Base-by-base conservation (phyloP, 371 early-diverging fungal genomes). In the Mucor plumbeus region DNA sequence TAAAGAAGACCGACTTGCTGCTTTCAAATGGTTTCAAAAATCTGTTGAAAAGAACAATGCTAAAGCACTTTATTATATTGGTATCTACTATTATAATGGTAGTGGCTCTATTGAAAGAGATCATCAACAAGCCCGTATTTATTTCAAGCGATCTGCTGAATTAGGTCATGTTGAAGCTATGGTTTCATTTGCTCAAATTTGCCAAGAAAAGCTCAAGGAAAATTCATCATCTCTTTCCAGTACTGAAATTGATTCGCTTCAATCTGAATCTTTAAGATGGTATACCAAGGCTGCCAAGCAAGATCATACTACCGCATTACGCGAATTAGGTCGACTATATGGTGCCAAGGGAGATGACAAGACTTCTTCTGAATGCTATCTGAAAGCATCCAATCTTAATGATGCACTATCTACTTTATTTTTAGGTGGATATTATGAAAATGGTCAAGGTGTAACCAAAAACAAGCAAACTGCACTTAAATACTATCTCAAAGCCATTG, bases 311-410 rank as follows among this genome's bases (percentile, higher is more conserved):
- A 67, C 63, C 10, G 94, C 95, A 33, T 89, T 91, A 77, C 85
- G 95, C 54, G 92, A 94, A 57, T 81, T 97, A 5, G 91, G 93
- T 26, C 92, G 90, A 8, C 89, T 95, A 84, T 93, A 95, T 73
- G 94, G 91, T 39, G 73, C 77, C 39, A 89, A 85, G 67, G 83
- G 85, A 56, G 90, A 95, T 67, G 78, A 78, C 47, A 87, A 87
- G 59, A 92, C 95, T 11, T 92, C 92, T 67, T 71, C 84, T 59
- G 68, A 68, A 14, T 53, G 21, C 7, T 93, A 92, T 83, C 88
- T 92, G 36, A 82, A 88, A 56, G 92, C 95, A 3, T 92, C 94
- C 5, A 85, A 85, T 63, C 89, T 92, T 70, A 90, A 92, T 1
- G 80, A 92, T 64, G 85, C 93, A 10, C 87, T 91, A 65, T 94